These are phyloP conservation scores for Cinnamomum chago DNA, from an alignment of 164 flowering plant species.

Conservation along the genomic window DNA sequence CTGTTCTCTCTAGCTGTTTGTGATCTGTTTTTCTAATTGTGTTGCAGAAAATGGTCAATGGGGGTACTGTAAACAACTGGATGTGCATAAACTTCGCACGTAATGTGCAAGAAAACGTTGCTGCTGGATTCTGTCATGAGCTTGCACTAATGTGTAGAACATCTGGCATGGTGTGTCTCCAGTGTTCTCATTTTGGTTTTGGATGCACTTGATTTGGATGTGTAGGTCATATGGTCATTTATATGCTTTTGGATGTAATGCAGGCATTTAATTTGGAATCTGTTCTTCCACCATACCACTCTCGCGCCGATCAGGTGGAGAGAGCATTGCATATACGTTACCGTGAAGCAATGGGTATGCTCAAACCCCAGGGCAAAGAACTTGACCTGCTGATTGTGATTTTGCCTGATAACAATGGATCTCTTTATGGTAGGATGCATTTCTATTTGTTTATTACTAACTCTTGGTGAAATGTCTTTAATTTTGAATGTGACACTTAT, in stretches of 20 bases:
- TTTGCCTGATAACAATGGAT: constrained; percentile 78
- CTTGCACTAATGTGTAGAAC: constrained; percentile 78
- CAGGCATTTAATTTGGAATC: constrained; percentile 58
- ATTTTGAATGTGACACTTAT: background rate
- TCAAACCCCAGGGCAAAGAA: constrained; percentile 44
- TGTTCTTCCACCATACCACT: constrained; percentile 39
- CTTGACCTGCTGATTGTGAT: constrained; percentile 69
- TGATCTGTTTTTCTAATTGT: background rate
- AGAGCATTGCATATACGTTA: constrained; percentile 51
- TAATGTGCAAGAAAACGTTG: constrained; percentile 63
- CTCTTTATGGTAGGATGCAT: constrained; percentile 60
- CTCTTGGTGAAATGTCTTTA: background rate
- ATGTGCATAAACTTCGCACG: constrained; percentile 79
- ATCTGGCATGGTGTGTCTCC: constrained; percentile 77
- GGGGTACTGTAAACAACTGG: constrained; percentile 82
- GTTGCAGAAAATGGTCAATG: constrained; percentile 55
- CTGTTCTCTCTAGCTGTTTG: background rate
- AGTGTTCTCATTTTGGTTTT: background rate
- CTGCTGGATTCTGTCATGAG: constrained; percentile 64
- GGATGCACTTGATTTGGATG: background rate
- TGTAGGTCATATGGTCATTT: background rate
- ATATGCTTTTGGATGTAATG: background rate
- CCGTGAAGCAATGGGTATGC: constrained; percentile 58
- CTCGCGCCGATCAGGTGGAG: constrained; percentile 79
- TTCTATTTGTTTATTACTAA: background rate